Conservation (phyloP, 352 stramenopile species). For the Pythium phragmitis region DNA sequence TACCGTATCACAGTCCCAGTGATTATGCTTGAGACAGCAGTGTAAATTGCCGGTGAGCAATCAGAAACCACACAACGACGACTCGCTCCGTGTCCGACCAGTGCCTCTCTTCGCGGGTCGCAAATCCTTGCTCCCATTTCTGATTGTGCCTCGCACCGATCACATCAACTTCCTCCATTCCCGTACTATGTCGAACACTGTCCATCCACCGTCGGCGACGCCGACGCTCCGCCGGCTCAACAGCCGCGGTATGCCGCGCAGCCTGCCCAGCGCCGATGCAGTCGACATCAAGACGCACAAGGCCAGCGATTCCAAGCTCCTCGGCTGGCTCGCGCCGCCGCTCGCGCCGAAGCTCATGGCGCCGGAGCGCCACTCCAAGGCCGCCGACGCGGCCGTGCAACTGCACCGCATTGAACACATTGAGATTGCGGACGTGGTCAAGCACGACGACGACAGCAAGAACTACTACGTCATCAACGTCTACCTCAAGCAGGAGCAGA, state of each 20-base stretch:
- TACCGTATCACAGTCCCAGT: no score
- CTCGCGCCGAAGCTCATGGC: slow-evolving; percentile 36
- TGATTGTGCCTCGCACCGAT: slow-evolving; percentile 8
- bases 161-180: background rate
- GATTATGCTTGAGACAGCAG: no score
- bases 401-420: slow-evolving; percentile 35
- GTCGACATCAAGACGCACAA: slow-evolving; percentile 9
- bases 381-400: slow-evolving; percentile 7
- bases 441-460: slow-evolving; percentile 23
- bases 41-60: background rate
- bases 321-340: slow-evolving; percentile 31
- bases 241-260: slow-evolving; percentile 23
- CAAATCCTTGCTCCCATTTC: slow-evolving; percentile 3
- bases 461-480: slow-evolving; percentile 47
- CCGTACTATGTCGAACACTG: slow-evolving; percentile 14
- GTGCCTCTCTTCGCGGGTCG: background rate
- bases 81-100: background rate
- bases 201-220: slow-evolving; percentile 1
- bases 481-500: slow-evolving; percentile 53
- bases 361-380: slow-evolving; percentile 21
- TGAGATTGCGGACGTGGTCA: slow-evolving; percentile 28
- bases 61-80: background rate
- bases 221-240: slow-evolving; percentile 25
- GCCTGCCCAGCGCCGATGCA: slow-evolving; percentile 27
- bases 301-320: background rate